Evolutionary conservation across 805 yeast species (phyloP).

Genomic region (Schwanniomyces vanrijiae): DNA sequence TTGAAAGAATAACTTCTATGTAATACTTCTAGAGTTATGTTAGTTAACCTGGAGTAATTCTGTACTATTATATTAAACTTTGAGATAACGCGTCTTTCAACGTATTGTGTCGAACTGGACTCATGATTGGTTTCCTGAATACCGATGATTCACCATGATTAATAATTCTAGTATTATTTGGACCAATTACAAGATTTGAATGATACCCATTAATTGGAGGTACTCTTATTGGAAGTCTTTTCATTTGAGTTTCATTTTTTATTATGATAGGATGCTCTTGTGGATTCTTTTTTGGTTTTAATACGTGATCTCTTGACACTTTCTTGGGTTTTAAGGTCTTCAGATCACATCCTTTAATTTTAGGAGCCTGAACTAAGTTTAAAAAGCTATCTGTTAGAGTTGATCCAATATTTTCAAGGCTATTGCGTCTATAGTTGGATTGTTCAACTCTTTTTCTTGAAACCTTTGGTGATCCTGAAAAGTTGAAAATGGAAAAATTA

Average conservation of each 20-base stretch:
- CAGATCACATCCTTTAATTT: background rate
- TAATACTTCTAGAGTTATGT: background rate
- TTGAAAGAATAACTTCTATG: background rate
- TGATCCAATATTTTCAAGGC: constrained; percentile 22
- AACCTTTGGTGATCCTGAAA: constrained; percentile 16
- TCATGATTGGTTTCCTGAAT: constrained; percentile 31
- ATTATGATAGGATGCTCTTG: constrained; percentile 21
- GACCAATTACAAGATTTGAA: constrained; percentile 42
- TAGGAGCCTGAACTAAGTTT: constrained; percentile 17
- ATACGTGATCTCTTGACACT: constrained; percentile 13
- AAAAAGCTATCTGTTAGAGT: constrained; percentile 31
- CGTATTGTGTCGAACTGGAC: constrained; percentile 48
- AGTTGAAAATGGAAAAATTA: constrained; percentile 16
- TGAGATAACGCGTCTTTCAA: constrained; percentile 44
- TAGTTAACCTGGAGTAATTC: background rate
- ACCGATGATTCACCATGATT: constrained; percentile 45
- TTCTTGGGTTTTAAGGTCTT: constrained; percentile 2
- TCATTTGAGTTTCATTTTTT: constrained; percentile 26
- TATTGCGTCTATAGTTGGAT: constrained; percentile 12
- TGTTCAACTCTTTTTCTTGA: constrained; percentile 1
- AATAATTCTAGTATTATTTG: constrained; percentile 39
- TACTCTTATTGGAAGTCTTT: constrained; percentile 30
- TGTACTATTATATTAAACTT: constrained; percentile 6
- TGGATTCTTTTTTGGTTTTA: constrained; percentile 7
- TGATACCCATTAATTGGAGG: constrained; percentile 33